Conservation (phyloP, 306 rosid genomes). For the Styphnolobium japonicum region DNA sequence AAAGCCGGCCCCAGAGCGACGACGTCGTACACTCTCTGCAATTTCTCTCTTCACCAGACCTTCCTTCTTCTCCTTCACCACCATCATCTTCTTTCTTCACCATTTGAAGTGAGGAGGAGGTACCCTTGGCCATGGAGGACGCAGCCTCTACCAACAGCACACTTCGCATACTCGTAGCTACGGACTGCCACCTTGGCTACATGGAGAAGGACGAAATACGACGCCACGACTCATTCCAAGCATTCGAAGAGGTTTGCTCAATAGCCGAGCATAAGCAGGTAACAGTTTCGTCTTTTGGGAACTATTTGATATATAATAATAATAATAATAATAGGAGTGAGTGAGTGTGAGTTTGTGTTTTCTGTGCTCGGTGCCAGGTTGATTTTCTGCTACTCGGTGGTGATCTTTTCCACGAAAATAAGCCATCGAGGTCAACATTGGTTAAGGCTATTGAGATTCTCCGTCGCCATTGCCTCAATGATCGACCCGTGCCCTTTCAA, state of each 20-base stretch:
- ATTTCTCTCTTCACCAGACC: too few relatives aligned
- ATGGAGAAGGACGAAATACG: constrained; percentile 97
- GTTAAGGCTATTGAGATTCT: constrained; percentile 91
- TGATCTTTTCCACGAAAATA: constrained; percentile 95
- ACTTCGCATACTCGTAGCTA: constrained; percentile 81
- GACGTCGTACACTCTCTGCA: too few relatives aligned
- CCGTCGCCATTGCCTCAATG: constrained; percentile 82
- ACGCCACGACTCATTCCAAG: constrained; percentile 87
- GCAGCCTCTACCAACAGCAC: constrained; percentile 44
- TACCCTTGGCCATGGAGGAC: constrained; percentile 81
- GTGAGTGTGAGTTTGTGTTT: too few relatives aligned
- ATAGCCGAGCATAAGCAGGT: constrained; percentile 66
- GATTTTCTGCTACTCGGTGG: constrained; percentile 82
- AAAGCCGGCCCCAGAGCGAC: too few relatives aligned
- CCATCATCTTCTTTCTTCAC: too few relatives aligned
- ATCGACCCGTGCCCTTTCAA: constrained; percentile 83
- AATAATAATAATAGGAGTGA: too few relatives aligned
- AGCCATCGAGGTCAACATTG: constrained; percentile 85
- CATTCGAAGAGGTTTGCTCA: constrained; percentile 92
- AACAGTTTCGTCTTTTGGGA: not conserved
- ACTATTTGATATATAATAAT: too few relatives aligned
- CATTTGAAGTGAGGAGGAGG: too few relatives aligned
- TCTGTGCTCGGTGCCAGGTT: constrained; percentile 14
- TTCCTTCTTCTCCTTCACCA: too few relatives aligned
- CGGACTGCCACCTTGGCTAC: constrained; percentile 94